Base-by-base conservation (phyloP, 352 stramenopile species). In the Paralagenidium karlingii region DNA sequence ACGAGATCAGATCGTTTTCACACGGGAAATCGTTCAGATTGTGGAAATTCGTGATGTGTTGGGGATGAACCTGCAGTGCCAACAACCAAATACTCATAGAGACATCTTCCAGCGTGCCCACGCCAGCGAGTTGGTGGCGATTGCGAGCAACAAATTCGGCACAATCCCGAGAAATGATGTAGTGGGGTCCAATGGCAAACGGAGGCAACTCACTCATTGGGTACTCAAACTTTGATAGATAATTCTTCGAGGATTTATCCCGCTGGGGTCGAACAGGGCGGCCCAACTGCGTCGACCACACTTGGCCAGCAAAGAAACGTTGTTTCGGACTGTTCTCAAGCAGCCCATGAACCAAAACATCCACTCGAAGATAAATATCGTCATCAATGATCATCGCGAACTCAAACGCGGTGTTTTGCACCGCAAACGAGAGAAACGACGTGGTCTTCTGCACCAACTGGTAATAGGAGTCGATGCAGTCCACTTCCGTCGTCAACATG, bases 371-470 rank as follows among this genome's bases (percentile, higher is more conserved):
- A 20, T 76, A 82, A 2, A 81, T 39, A 27, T 86, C 71, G 38
- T 88, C 71, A 40, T 86, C 74, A 8, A 45, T 38, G 24, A 86
- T 51, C 57, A 86, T 73, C 0, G 78, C 36, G 16, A 54, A 79
- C 5, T n/a, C n/a, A n/a, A n/a, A n/a, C n/a, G n/a, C n/a, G n/a
- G n/a, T 30, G 7, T 8, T 31, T 34, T 39, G 8, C 3, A 20
- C 37, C n/a, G 49, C 51, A 33, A 66, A 61, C 27, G 59, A 47
- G 53, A 78, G 51, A 39, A 86, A 86, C 22, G 58, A 51, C 16
- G 67, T 68, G 10, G 74, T 62, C 29, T 86, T 83, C 25, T 70
- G 47, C 0, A 70, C 47, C 36, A 83, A 36, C 3, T 56, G 34
- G 9, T 47, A 34, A 43, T 83, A 86, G 5, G 55, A 60, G 41